Evolutionary conservation across 306 rosid genomes (phyloP), one percentile per base, ranked within the genome.

Genomic region (Hippophae rhamnoides): DNA sequence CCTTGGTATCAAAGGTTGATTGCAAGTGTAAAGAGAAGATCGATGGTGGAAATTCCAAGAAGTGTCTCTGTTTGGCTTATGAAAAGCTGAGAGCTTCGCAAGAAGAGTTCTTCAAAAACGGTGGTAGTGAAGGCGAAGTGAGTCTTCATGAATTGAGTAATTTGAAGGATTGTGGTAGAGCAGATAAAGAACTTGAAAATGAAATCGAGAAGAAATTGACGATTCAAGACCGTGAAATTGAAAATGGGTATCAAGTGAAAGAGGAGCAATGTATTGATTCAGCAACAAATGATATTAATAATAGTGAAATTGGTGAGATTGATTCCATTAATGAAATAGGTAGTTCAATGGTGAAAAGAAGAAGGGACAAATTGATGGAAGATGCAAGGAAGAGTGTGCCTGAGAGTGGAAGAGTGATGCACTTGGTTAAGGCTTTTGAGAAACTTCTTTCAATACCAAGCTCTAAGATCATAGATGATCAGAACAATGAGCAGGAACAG

Each of bases 351-450:
- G 63, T 79, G 49, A 93, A 93, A 72, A 66, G 97, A 5, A 75
- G 83, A 68, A 82, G 99, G 62, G 82, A 82, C 41, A 83, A 65
- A 73, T 41, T 92, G 56, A 13, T 92, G 74, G 95, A 92, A 71
- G 87, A 82, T 38, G 99, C 96, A 5, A 78, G 99, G 73, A 79
- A 72, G 18, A 88, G 90, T 54, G 77, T 79, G 23, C 97, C 97
- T n/a, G 94, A 84, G 51, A 61, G 61, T 61, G 99, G 99, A 51
- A 82, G 61, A 62, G 99, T 93, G 44, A 76, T 65, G 95, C 90
- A 86, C 69, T 71, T 93, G 81, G 95, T 88, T 8, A 71, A 75
- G 65, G 99, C 99, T 3, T 93, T 93, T 61, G 99, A 93, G 94
- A 88, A 68, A 66, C 77, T 93, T 54, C 78, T 79, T 11, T 65